Evolutionary conservation across 208 protist species (phyloP).

Genomic region (Zelonia costaricensis): DNA sequence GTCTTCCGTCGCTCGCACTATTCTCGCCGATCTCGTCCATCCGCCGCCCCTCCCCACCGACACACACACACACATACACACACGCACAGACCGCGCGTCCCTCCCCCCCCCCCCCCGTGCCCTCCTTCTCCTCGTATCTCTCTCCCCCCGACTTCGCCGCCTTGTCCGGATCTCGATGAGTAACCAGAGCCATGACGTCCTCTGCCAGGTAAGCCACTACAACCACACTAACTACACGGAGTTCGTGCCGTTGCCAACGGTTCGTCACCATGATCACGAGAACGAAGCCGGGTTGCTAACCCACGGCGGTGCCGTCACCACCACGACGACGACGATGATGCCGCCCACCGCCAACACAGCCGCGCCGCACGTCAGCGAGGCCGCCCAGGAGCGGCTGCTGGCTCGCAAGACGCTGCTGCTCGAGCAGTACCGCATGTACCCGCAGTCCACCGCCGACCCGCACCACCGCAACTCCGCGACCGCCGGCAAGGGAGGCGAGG

Average conservation of each 20-base stretch:
- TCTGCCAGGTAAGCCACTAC: constrained; percentile 51
- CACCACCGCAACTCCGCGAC: neutral
- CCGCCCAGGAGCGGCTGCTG: constrained; percentile 10
- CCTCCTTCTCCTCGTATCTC: constrained; percentile 4
- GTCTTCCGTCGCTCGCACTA: neutral
- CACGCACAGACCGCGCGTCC: neutral
- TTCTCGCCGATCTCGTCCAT: neutral
- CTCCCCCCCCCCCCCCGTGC: neutral
- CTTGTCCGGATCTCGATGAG: constrained; percentile 29
- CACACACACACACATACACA: constrained; percentile 1
- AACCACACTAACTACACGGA: constrained; percentile 21
- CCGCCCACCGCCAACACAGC: neutral
- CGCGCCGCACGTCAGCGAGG: neutral
- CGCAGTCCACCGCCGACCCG: constrained; percentile 9
- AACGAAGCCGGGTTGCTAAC: neutral
- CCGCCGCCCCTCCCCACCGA: neutral
- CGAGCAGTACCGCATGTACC: constrained; percentile 23
- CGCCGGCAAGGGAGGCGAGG: neutral
- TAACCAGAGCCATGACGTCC: constrained; percentile 21
- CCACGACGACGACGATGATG: constrained; percentile 13
- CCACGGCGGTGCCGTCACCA: constrained; percentile 2
- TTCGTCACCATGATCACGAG: neutral
- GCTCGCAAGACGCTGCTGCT: constrained; percentile 15
- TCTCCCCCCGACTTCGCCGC: neutral
- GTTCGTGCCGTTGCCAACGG: constrained; percentile 22